Conservation (phyloP, 495 filamentous ascomycete species). For the Hypoxylon fuscum region DNA sequence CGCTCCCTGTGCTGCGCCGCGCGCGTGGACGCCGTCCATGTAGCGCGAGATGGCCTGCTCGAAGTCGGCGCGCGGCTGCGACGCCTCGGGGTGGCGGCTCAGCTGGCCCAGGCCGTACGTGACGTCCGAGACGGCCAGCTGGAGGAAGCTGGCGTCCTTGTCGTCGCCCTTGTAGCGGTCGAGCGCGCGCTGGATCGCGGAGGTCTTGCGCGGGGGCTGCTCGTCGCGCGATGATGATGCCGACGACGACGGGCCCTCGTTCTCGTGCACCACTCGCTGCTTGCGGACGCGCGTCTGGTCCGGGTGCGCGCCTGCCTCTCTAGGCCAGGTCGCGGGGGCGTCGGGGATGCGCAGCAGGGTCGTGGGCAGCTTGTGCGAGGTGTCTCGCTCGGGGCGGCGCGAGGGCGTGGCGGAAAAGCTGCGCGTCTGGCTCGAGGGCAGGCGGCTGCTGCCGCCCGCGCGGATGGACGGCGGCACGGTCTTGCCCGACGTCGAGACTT, state of each 20-base stretch:
- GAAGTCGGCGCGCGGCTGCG: neutral
- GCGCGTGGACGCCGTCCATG: neutral
- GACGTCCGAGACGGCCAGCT: neutral
- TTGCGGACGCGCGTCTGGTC: conserved; percentile 8
- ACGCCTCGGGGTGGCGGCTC: neutral
- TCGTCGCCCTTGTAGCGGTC: neutral
- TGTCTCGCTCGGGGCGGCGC: neutral
- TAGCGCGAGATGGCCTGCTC: neutral
- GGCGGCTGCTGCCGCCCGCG: conserved; percentile 12
- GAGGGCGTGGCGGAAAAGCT: neutral
- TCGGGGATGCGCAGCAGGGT: conserved; percentile 30
- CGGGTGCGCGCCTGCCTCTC: neutral
- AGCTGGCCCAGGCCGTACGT: neutral
- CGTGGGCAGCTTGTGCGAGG: conserved; percentile 13
- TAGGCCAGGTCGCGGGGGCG: conserved; percentile 28
- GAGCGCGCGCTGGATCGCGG: neutral
- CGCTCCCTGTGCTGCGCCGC: neutral
- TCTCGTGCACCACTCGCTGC: neutral
- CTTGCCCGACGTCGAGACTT: conserved; percentile 29
- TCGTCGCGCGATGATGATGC: no score
- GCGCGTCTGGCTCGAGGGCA: conserved; percentile 13
- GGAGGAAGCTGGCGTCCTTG: neutral
- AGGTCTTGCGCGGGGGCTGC: neutral
- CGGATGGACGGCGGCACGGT: conserved; percentile 25
- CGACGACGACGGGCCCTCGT: no score